Evolutionary conservation across 1,284 basidiomycete genomes (phyloP).

Genomic region (Phylloboletellus chloephorus): DNA sequence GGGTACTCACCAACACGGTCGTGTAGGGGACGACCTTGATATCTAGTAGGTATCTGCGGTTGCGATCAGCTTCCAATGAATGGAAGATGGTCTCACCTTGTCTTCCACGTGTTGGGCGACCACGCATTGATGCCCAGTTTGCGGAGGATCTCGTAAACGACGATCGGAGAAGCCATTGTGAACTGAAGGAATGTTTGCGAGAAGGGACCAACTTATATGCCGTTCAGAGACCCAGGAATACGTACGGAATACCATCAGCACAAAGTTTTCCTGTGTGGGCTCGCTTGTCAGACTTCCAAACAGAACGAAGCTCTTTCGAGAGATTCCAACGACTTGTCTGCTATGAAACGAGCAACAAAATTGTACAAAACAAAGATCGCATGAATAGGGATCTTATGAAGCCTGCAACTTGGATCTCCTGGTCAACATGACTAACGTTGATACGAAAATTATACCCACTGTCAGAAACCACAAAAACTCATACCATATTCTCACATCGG

Average conservation of each 20-base stretch:
- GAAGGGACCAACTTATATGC: conserved; percentile 15
- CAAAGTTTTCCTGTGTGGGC: background rate
- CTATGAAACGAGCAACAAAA: background rate
- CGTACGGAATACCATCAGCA: background rate
- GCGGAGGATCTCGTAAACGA: conserved; percentile 30
- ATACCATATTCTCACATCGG: conserved; percentile 11
- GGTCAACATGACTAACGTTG: conserved; percentile 16
- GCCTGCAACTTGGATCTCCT: conserved; percentile 5
- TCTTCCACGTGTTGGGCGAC: conserved; percentile 32
- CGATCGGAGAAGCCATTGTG: conserved; percentile 23
- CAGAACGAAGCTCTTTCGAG: background rate
- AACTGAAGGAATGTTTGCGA: background rate
- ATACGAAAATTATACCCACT: conserved; percentile 6
- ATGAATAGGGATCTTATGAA: background rate
- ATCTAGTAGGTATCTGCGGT: conserved; percentile 34
- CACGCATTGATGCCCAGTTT: conserved; percentile 22
- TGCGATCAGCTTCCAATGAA: background rate
- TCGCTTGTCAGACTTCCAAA: background rate
- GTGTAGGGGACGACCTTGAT: conserved; percentile 37
- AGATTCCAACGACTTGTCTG: conserved; percentile 1
- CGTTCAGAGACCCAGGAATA: conserved; percentile 4
- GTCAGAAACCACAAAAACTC: conserved; percentile 1
- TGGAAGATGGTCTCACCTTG: conserved; percentile 14
- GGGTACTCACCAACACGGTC: conserved; percentile 38
- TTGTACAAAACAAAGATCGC: background rate